Evolutionary conservation across 441 rosid species (phyloP).

Genomic region (Aleurites moluccanus): DNA sequence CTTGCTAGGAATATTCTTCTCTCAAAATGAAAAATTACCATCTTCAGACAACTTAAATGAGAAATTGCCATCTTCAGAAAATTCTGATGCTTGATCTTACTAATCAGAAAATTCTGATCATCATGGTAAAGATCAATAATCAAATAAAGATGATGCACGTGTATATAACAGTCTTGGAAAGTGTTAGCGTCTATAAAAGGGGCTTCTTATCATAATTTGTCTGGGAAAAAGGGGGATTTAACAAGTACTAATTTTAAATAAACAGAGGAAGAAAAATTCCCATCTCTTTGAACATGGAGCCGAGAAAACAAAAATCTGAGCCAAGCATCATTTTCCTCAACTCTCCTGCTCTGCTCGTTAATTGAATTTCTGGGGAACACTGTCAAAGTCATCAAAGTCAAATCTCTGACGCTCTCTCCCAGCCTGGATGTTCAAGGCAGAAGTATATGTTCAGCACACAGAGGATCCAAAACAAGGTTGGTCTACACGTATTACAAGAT

Average conservation of each 20-base stretch:
- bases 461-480: constrained; percentile 1
- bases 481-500: background rate
- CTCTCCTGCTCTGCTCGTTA: constrained; percentile 34
- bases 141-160: background rate
- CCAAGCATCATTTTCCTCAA: constrained; percentile 16
- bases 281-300: constrained; percentile 21
- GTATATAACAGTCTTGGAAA: background rate
- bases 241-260: background rate
- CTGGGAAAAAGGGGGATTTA: background rate
- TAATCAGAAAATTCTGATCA: background rate
- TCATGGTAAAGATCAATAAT: background rate
- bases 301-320: constrained; percentile 3
- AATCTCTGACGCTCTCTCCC: constrained; percentile 90
- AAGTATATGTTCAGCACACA: constrained; percentile 18
- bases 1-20: too few relatives aligned
- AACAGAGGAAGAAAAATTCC: background rate
- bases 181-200: background rate
- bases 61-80: background rate
- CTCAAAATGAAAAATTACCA: too few relatives aligned
- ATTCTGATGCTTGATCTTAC: too few relatives aligned
- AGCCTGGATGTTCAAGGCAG: constrained; percentile 39
- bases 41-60: background rate
- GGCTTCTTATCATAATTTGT: background rate
- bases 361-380: constrained; percentile 87
- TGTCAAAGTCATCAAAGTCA: constrained; percentile 87